A percentile compares a stretch with the other conserved stretches of the same genome.
phyloP scores from a whole-genome alignment of 208 protist genomes.

The Leishmania arabica region DNA sequence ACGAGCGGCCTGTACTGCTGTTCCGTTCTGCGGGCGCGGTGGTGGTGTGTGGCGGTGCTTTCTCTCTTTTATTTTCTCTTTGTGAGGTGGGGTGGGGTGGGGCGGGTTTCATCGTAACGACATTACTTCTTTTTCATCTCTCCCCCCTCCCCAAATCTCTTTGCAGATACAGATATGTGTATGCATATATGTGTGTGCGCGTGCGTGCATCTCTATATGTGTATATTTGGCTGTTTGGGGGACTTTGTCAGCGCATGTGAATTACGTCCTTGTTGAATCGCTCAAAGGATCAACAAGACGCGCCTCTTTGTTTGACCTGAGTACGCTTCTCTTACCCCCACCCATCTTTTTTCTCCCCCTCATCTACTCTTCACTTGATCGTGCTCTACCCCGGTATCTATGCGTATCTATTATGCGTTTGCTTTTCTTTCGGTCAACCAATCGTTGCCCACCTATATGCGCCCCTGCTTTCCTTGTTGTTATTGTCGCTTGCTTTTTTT shows the following conservation, averaged over 20 bases:
- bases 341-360: not conserved
- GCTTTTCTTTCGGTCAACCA: not conserved
- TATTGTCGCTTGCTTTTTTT: not conserved
- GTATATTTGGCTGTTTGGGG: not conserved
- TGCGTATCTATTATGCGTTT: not conserved
- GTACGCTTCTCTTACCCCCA: not conserved
- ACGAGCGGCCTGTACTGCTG: not conserved
- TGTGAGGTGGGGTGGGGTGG: not conserved
- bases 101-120: not conserved
- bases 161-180: not conserved
- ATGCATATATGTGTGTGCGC: not conserved
- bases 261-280: not conserved
- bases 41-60: not conserved
- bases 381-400: not conserved
- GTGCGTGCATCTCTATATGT: not conserved
- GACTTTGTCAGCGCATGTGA: not conserved
- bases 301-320: not conserved
- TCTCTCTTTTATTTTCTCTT: not conserved
- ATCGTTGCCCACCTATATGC: not conserved
- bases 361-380: not conserved
- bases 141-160: not conserved
- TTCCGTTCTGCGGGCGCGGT: not conserved
- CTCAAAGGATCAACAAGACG: not conserved
- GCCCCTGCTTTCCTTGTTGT: not conserved
- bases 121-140: not conserved